Base-by-base conservation (phyloP, 2,329 filamentous ascomycete species). In the Lecanosticta acicola region DNA sequence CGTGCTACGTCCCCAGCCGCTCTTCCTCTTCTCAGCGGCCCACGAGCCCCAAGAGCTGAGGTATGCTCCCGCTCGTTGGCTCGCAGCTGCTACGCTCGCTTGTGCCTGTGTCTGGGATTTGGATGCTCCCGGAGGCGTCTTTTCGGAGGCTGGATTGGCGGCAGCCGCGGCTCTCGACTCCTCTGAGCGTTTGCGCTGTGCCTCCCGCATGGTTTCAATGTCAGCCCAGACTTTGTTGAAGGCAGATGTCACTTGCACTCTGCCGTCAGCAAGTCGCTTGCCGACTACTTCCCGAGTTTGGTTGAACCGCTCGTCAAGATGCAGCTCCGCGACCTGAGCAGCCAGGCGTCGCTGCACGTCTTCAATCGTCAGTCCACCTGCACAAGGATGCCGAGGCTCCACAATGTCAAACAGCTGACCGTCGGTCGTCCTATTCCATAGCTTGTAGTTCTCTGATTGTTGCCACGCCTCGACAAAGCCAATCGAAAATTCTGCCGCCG, bases 391-490 rank as follows among this genome's bases (percentile, higher is more conserved):
- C 50, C 83, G 84, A 1, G 93, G 93, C 62, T 94, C 89, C 11
- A 94, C 85, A 53, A 98, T 87, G 56, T 95, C 91, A 62, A 97
- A 98, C 13, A 98, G 77, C 60, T 95, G 85, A 13, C 83, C 83
- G 62, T 96, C 90, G 4, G 72, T 76, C 46, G 67, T 70, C 20
- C 78, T 74, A 54, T 90, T 77, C 80, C 94, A 98, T 50, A 98
- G 84, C 41, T 85, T 79, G 67, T 93, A 95, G 63, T 97, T 97
- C 51, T 94, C 85, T 0, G 91, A 96, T 51, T 77, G 78, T 58
- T 79, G 80, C 93, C 93, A 98, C 16, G 81, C 80, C n/a, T 89
- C 80, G 29, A 97, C 75, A 73, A 89, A 98, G 18, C 95, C 85
- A 17, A 75, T 67, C 26, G 85, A 83, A 66, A 94, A 98, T 61